Evolutionary conservation across 495 filamentous ascomycete species (phyloP), one percentile per base, ranked within the genome.

Genomic region (Neurospora sp.): DNA sequence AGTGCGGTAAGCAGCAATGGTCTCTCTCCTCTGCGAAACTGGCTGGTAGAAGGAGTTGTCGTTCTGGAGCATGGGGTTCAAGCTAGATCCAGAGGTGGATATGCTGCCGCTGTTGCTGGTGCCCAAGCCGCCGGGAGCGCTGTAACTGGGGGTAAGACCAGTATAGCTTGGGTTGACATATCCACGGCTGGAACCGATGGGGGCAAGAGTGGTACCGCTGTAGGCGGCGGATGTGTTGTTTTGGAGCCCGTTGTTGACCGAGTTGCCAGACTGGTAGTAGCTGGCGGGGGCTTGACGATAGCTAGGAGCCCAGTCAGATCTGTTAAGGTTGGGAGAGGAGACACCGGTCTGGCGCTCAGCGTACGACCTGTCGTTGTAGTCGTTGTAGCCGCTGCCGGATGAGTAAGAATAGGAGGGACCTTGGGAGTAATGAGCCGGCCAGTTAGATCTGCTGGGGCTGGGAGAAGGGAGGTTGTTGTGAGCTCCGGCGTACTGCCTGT

Each of bases 391-490:
- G 71, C 7, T 36, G 31, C 36, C 19, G 71, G 59, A 24, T 9
- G 31, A 24, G 17, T n/a, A 66, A 21, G 34, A 21, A 36, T 38
- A 36, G 8, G 36, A 39, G n/a, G 73, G 45, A n/a, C 45, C 70
- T 7, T 43, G 36, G 4, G 42, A n/a, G 39, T 37, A 21, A 39
- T 21, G 59, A 6, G 39, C 54, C 28, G 24, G 54, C 54, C 54
- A 66, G 54, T 34, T 66, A 13, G 54, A 24, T 37, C 19, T 39
- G 19, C 69, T 21, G 31, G 21, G 71, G 21, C 71, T 72, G 71
- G 40, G 54, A 39, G 59, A 71, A 72, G 19, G 36, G 31, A 71
- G 38, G 31, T 24, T 71, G 70, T 69, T 71, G 70, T 45, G 37
- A 38, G 40, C 39, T 36, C 36, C 19, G 31, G 39, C 38, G 31